phyloP scores from a whole-genome alignment of 768 basidiomycete species.

The Leucocoprinus leucothites region DNA sequence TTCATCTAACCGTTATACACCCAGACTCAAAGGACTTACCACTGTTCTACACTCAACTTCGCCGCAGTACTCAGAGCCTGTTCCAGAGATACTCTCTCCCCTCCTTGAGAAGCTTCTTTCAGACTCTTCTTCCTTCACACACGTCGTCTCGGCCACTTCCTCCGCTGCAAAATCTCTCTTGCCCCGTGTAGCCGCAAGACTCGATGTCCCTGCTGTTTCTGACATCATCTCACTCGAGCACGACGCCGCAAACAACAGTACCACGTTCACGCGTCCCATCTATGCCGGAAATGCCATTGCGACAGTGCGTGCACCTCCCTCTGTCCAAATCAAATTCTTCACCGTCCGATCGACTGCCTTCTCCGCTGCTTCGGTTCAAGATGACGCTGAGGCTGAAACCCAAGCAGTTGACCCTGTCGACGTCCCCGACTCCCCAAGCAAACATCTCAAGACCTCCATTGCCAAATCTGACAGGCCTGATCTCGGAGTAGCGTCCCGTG shows the following conservation, averaged over 20 bases:
- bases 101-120: slow-evolving; percentile 75
- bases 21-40: slow-evolving; percentile 66
- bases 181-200: slow-evolving; percentile 85
- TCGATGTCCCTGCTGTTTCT: slow-evolving; percentile 89
- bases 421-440: slow-evolving; percentile 51
- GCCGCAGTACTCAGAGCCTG: slow-evolving; percentile 59
- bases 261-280: slow-evolving; percentile 90
- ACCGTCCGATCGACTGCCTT: slow-evolving; percentile 94
- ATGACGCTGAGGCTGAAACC: slow-evolving; percentile 52
- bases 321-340: slow-evolving; percentile 86
- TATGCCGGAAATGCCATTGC: slow-evolving; percentile 98
- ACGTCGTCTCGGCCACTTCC: slow-evolving; percentile 90
- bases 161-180: slow-evolving; percentile 90
- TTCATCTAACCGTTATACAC: slow-evolving; percentile 13
- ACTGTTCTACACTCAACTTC: slow-evolving; percentile 69
- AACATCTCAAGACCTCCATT: slow-evolving; percentile 71
- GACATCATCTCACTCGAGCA: slow-evolving; percentile 85
- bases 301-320: slow-evolving; percentile 78
- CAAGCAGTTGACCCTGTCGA: slow-evolving; percentile 63
- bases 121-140: slow-evolving; percentile 67
- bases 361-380: slow-evolving; percentile 56
- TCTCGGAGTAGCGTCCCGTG: slow-evolving; percentile 78
- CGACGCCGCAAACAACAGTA: slow-evolving; percentile 64
- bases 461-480: slow-evolving; percentile 93
- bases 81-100: slow-evolving; percentile 82